Evolutionary conservation across 352 stramenopile species (phyloP).

Genomic region (Globisporangium carolinianum): DNA sequence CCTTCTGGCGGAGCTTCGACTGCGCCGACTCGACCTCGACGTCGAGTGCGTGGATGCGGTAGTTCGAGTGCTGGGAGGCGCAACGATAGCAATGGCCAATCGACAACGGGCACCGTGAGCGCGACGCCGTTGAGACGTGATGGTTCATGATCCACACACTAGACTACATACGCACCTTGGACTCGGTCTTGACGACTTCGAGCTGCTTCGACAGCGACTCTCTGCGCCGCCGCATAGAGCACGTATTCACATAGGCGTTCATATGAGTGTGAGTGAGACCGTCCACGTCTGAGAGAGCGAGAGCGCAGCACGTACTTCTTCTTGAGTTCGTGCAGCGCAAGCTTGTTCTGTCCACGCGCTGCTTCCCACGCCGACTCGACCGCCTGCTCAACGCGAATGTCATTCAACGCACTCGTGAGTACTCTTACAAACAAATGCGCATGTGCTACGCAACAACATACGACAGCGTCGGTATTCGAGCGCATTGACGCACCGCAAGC

Average conservation of each 20-base stretch:
- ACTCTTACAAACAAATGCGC: not conserved
- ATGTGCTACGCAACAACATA: not conserved
- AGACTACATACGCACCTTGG: constrained; percentile 25
- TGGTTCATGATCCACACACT: too few species aligned
- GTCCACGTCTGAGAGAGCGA: not conserved
- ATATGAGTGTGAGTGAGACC: not conserved
- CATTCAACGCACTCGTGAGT: not conserved
- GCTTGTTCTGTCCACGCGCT: constrained; percentile 73
- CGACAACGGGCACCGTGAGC: too few species aligned
- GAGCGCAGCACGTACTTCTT: constrained; percentile 37
- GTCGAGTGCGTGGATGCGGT: constrained; percentile 67
- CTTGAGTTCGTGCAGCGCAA: constrained; percentile 69
- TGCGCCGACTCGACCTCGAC: constrained; percentile 72
- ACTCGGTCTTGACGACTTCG: constrained; percentile 56
- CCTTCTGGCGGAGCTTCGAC: constrained; percentile 65
- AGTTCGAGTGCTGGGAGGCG: constrained; percentile 40
- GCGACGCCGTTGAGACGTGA: too few species aligned
- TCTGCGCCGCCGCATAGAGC: constrained; percentile 5
- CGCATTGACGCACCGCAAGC: constrained; percentile 33
- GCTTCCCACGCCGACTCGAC: constrained; percentile 76
- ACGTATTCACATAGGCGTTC: too few species aligned
- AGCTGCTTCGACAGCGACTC: constrained; percentile 63
- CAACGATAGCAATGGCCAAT: not conserved
- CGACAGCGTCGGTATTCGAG: not conserved
- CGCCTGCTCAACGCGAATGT: constrained; percentile 22